phyloP scores from a whole-genome alignment of 805 yeast genomes.

The Yamadazyma sp. region DNA sequence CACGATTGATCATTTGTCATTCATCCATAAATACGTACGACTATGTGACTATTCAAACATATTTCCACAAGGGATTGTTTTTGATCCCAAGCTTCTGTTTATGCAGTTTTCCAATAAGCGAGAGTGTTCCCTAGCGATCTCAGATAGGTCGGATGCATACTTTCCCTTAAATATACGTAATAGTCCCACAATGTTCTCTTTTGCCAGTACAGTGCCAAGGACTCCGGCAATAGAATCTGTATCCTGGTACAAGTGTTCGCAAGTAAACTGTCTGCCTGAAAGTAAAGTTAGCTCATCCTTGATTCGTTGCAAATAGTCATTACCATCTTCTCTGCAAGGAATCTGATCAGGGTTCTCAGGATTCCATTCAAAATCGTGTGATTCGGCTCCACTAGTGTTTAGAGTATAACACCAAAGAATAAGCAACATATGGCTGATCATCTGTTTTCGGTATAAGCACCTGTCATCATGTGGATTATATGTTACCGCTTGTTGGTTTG shows the following conservation, averaged over 20 bases:
- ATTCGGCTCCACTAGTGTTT: conserved; percentile 14
- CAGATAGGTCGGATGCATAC: conserved; percentile 12
- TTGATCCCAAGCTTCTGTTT: conserved; percentile 14
- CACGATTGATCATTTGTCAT: too few relatives aligned
- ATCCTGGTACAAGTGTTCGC: conserved; percentile 9
- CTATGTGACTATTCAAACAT: conserved; percentile 18
- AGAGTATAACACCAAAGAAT: conserved; percentile 17
- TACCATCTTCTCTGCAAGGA: conserved; percentile 14
- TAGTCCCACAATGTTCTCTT: conserved; percentile 15
- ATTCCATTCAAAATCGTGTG: conserved; percentile 7
- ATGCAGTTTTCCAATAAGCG: conserved; percentile 16
- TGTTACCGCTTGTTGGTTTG: background rate
- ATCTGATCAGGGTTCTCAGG: conserved; percentile 5
- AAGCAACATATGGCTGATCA: conserved; percentile 15
- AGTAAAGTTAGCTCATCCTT: conserved; percentile 12
- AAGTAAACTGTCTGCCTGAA: conserved; percentile 13
- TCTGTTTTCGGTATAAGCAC: conserved; percentile 16
- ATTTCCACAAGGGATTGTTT: conserved; percentile 8
- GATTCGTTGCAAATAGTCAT: conserved; percentile 10
- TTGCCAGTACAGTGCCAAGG: conserved; percentile 9
- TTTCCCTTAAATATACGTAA: conserved; percentile 12
- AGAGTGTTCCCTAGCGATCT: conserved; percentile 17
- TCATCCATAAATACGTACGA: too few relatives aligned
- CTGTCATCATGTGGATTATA: conserved; percentile 15
- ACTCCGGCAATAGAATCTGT: conserved; percentile 12